A percentile compares a stretch with the other conserved stretches of the same genome.
These are phyloP conservation scores for Paramecium octaurelia DNA, from an alignment of 73 alveolate species.

Conservation along the genomic window DNA sequence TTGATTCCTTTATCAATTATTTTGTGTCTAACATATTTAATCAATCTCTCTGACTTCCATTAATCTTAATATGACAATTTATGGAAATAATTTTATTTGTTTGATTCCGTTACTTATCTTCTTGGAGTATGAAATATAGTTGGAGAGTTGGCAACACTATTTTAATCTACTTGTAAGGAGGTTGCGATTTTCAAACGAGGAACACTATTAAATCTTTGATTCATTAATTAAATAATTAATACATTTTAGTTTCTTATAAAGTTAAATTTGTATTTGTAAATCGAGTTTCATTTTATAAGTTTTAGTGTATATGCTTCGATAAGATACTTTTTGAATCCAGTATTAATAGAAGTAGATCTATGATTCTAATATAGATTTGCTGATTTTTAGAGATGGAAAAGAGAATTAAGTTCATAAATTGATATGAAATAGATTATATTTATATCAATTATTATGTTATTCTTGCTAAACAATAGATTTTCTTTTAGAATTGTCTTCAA, in stretches of 20 bases:
- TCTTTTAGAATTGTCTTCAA: slow-evolving; percentile 40
- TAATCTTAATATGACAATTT: neutral
- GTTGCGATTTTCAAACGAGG: neutral
- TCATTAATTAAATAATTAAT: neutral
- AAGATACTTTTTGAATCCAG: too few species aligned
- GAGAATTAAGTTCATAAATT: neutral
- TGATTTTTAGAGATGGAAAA: too few species aligned
- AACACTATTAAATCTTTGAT: neutral
- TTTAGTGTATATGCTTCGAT: too few species aligned
- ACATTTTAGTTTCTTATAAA: neutral
- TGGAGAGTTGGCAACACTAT: neutral
- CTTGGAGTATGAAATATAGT: neutral
- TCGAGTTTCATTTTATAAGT: neutral
- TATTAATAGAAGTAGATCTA: too few species aligned
- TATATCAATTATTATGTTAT: neutral
- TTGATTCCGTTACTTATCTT: neutral
- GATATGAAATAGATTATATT: neutral
- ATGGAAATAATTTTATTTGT: neutral
- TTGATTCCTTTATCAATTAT: neutral
- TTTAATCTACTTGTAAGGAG: neutral
- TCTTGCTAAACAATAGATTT: neutral
- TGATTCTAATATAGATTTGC: too few species aligned
- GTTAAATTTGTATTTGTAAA: neutral
- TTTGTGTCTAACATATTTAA: neutral
- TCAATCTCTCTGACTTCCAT: slow-evolving; percentile 6